Percentiles rank a stretch among this genome's conserved stretches.
phyloP scores from a whole-genome alignment of 495 filamentous ascomycete genomes.

The Mycothermus thermophilus region DNA sequence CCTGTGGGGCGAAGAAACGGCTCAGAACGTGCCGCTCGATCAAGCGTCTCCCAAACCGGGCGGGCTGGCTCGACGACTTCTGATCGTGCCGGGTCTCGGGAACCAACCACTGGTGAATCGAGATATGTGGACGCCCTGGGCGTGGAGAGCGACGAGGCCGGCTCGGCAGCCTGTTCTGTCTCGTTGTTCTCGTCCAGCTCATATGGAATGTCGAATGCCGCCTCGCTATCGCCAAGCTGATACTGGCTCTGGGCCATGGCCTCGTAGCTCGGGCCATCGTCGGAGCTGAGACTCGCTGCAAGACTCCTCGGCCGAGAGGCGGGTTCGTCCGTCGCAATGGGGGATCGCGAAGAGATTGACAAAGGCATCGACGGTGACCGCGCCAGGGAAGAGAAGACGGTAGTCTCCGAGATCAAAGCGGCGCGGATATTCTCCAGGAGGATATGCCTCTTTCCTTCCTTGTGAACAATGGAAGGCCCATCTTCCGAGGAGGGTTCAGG shows the following conservation, averaged over 20 bases:
- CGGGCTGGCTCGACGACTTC: conserved; percentile 14
- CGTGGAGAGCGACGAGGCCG: conserved; percentile 28
- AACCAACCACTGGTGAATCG: conserved; percentile 4
- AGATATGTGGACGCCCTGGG: conserved; percentile 29
- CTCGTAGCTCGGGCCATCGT: conserved; percentile 9
- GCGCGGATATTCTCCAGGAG: conserved; percentile 48
- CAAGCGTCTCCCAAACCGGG: conserved; percentile 17
- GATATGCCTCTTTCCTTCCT: conserved; percentile 52
- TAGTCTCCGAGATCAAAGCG: conserved; percentile 56
- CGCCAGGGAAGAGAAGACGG: conserved; percentile 53
- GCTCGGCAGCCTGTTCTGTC: conserved; percentile 7
- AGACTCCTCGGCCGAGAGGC: conserved; percentile 5
- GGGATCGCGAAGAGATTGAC: conserved; percentile 40
- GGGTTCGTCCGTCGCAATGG: conserved; percentile 13
- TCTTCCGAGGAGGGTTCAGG: conserved; percentile 17
- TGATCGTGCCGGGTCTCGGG: conserved; percentile 22
- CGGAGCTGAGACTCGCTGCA: conserved; percentile 10
- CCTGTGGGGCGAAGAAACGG: conserved; percentile 18
- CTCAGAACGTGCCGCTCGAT: conserved; percentile 24
- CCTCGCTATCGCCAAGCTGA: conserved; percentile 30
- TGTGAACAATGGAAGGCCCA: conserved; percentile 19
- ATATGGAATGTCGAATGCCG: conserved; percentile 37
- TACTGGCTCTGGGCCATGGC: conserved; percentile 20
- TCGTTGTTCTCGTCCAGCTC: conserved; percentile 22
- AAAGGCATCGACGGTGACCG: conserved; percentile 48